Base-by-base conservation (phyloP, 2,329 filamentous ascomycete genomes). In the Nemania sp. region DNA sequence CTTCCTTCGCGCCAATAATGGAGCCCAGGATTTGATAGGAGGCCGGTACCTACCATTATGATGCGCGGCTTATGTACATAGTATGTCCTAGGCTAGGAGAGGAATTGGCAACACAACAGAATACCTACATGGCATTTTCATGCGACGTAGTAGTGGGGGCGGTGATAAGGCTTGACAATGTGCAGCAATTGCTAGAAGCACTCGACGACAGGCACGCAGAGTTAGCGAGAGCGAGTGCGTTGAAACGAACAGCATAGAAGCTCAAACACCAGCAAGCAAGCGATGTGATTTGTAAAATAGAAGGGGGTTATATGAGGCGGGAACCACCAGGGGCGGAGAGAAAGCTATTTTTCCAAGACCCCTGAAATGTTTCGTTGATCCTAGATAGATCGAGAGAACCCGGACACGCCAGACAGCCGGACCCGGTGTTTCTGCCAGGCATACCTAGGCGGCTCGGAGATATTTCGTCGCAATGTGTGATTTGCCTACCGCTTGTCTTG, bases 341-440 rank as follows among this genome's bases (percentile, higher is more conserved):
- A 22, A 53, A 54, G 7, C 52, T 54, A 1, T 32, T 22, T 54
- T 15, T 24, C 18, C 45, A 15, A 15, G n/a, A 38, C 29, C 47
- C 38, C 62, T 60, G 38, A 27, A 29, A 22, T 54, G 55, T 65
- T 65, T 64, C 47, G 62, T 35, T 54, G 47, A 47, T 38, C 35
- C 47, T 47, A 47, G 7, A 45, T 47, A 47, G 7, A 45, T 24
- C 10, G 45, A 49, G n/a, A 10, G 45, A 24, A 49, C n/a, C 45
- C 45, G 45, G 20, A 13, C 45, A 49, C n/a, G 38, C n/a, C 47
- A 41, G 43, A 51, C 18, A 53, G 54, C 35, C 15, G 18, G 27
- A 35, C 18, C 52, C n/a, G 56, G 38, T 38, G n/a, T 54, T 57
- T 55, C 29, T 29, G 29, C 22, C 35, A 24, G 49, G 15, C 24